These are phyloP conservation scores for Cryoendolithus antarcticus DNA, from an alignment of 2,329 filamentous ascomycete genomes.

Conservation along the genomic window DNA sequence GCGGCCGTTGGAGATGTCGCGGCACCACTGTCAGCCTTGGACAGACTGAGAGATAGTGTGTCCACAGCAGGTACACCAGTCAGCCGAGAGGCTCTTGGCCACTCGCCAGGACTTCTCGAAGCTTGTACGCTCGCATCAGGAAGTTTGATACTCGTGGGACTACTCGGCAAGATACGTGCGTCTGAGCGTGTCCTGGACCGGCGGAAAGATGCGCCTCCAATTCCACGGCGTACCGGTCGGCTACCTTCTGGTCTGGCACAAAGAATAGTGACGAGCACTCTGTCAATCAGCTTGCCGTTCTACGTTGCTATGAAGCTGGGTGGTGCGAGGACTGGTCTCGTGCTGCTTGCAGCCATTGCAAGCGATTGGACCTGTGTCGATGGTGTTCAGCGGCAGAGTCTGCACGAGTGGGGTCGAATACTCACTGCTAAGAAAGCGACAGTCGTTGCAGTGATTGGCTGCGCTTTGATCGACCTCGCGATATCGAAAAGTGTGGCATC, in stretches of 20 bases:
- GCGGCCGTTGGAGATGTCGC: slow-evolving; percentile 11
- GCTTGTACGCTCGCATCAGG: slow-evolving; percentile 35
- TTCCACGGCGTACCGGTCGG: too few species aligned
- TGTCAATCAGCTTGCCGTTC: slow-evolving; percentile 35
- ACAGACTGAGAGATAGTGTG: slow-evolving; percentile 16
- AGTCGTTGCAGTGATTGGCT: too few species aligned
- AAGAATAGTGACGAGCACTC: too few species aligned
- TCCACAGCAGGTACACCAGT: slow-evolving; percentile 2
- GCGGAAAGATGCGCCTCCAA: slow-evolving; percentile 17
- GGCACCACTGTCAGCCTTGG: slow-evolving; percentile 20
- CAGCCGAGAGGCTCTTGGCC: slow-evolving; percentile 7
- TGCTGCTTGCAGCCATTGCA: slow-evolving; percentile 32
- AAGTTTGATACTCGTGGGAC: slow-evolving; percentile 33
- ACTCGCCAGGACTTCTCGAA: slow-evolving; percentile 26
- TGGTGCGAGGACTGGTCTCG: slow-evolving; percentile 40
- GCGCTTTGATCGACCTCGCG: too few species aligned
- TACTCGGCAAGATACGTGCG: slow-evolving; percentile 24
- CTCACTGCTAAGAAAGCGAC: too few species aligned
- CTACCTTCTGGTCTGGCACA: too few species aligned
- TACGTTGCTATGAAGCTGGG: slow-evolving; percentile 45
- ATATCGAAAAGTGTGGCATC: too few species aligned
- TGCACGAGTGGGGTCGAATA: slow-evolving; percentile 16
- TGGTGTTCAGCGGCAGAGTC: slow-evolving; percentile 6
- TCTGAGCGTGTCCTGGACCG: slow-evolving; percentile 18
- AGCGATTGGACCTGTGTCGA: slow-evolving; percentile 14